Conservation (phyloP, 2,329 filamentous ascomycete genomes). For the Kalaharituber pfeilii region DNA sequence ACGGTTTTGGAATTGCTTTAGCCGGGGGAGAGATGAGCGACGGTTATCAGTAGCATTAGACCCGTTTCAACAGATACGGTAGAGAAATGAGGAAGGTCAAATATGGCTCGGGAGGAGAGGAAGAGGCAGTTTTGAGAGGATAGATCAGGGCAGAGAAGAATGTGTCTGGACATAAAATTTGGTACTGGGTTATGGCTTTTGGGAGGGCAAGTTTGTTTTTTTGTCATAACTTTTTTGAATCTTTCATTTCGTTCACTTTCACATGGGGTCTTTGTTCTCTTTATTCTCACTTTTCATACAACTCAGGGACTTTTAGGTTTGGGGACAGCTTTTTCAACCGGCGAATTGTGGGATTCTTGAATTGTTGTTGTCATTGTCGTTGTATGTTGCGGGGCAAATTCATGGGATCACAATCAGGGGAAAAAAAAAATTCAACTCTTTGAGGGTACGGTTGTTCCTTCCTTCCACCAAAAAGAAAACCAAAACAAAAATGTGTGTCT, state of each 20-base stretch:
- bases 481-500: conserved; percentile 7
- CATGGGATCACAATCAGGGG: conserved; percentile 4
- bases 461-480: conserved; percentile 2
- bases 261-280: conserved; percentile 1
- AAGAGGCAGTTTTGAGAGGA: conserved; percentile 5
- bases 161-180: background rate
- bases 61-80: conserved; percentile 23
- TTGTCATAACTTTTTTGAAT: background rate
- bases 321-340: no score
- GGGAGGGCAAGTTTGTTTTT: background rate
- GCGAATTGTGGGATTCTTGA: no score
- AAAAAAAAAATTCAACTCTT: background rate
- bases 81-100: conserved; percentile 9
- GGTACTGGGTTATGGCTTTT: background rate
- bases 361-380: no score
- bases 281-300: conserved; percentile 8
- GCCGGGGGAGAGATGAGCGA: conserved; percentile 48
- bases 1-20: conserved; percentile 93
- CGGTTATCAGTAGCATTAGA: conserved; percentile 31
- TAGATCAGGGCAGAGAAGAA: background rate
- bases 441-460: conserved; percentile 9
- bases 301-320: no score
- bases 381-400: no score
- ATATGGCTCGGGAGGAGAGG: conserved; percentile 9
- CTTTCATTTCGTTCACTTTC: background rate